Evolutionary conservation across 345 rosid genomes (phyloP).

Genomic region (Syzygium aromaticum): DNA sequence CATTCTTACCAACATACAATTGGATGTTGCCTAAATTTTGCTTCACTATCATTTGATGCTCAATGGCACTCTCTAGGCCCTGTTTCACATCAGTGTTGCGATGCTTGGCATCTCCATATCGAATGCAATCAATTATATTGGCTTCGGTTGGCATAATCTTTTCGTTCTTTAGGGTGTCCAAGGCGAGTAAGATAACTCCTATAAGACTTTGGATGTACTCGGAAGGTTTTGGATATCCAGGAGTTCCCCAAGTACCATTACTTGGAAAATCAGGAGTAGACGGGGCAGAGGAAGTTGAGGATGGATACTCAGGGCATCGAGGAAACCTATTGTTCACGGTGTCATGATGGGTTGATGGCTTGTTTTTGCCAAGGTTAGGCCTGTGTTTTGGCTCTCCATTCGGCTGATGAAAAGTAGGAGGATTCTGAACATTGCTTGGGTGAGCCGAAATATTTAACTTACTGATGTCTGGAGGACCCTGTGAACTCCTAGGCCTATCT

Average conservation of each 20-base stretch:
- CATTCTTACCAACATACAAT: constrained; percentile 33
- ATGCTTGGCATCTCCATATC: constrained; percentile 32
- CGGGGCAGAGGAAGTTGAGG: constrained; percentile 7
- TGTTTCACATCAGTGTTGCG: constrained; percentile 21
- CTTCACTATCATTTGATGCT: constrained; percentile 29
- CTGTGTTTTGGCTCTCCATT: constrained; percentile 13
- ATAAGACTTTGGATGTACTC: constrained; percentile 29
- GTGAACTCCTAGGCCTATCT: constrained; percentile 4
- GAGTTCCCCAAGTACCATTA: constrained; percentile 20
- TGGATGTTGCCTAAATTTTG: constrained; percentile 18
- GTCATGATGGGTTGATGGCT: constrained; percentile 1
- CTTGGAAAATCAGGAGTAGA: not conserved
- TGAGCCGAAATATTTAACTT: constrained; percentile 11
- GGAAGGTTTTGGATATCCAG: constrained; percentile 27
- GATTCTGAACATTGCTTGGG: constrained; percentile 7
- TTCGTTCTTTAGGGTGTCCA: constrained; percentile 28
- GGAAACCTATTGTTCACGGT: constrained; percentile 4
- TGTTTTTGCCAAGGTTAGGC: constrained; percentile 2
- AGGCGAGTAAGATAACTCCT: constrained; percentile 29
- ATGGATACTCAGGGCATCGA: constrained; percentile 6
- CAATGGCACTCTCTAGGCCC: constrained; percentile 33
- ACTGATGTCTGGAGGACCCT: constrained; percentile 18
- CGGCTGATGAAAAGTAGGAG: constrained; percentile 11
- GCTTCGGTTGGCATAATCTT: constrained; percentile 31
- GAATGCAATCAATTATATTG: constrained; percentile 30